Conservation (phyloP, 306 rosid species). For the Luffa aegyptiaca region DNA sequence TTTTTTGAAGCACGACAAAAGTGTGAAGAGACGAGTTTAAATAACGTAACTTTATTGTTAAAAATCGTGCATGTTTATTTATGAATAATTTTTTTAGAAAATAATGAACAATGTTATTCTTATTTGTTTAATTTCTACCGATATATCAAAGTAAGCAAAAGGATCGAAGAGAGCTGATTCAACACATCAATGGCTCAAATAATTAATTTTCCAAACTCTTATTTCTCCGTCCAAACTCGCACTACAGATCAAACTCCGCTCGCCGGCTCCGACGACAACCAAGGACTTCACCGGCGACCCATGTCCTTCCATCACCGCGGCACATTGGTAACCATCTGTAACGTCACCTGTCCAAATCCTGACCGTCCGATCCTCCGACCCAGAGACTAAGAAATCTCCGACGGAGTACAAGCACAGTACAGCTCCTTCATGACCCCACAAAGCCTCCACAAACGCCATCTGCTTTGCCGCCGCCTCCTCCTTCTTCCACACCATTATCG, state of each 20-base stretch:
- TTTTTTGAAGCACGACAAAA: too few relatives aligned
- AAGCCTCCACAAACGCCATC: slow-evolving; percentile 19
- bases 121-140: too few relatives aligned
- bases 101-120: too few relatives aligned
- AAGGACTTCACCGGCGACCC: slow-evolving; percentile 50
- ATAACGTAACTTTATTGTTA: too few relatives aligned
- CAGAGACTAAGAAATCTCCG: slow-evolving; percentile 32
- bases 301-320: slow-evolving; percentile 39
- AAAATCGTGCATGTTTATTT: too few relatives aligned
- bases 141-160: not conserved
- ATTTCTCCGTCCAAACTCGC: slow-evolving; percentile 55
- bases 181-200: not conserved
- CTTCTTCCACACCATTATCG: slow-evolving; percentile 33
- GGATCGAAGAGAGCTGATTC: not conserved
- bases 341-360: slow-evolving; percentile 41
- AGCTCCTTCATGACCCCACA: slow-evolving; percentile 42
- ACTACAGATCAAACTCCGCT: slow-evolving; percentile 29
- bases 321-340: slow-evolving; percentile 15
- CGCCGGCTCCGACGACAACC: slow-evolving; percentile 10
- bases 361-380: slow-evolving; percentile 55
- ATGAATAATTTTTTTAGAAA: too few relatives aligned
- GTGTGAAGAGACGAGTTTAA: too few relatives aligned
- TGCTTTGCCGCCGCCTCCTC: slow-evolving; percentile 7
- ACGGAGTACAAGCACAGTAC: slow-evolving; percentile 34
- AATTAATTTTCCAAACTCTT: slow-evolving; percentile 23